A percentile compares a stretch with the other conserved stretches of the same genome.
Conservation (phyloP, 2,329 filamentous ascomycete species). For the Claviceps pazoutovae region DNA sequence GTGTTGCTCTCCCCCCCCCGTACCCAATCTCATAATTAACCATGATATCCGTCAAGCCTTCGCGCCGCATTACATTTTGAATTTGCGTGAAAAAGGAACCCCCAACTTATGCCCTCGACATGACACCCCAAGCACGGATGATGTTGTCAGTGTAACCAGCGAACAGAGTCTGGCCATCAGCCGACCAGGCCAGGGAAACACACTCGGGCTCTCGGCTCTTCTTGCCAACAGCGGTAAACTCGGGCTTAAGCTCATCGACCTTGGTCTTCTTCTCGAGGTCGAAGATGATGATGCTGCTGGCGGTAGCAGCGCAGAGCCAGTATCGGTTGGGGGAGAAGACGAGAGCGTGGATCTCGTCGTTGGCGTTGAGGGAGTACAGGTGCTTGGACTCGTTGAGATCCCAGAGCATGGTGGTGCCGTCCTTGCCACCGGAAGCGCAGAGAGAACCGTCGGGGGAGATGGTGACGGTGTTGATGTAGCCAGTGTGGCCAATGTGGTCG, state of each 20-base stretch:
- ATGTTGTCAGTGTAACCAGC: slow-evolving; percentile 99
- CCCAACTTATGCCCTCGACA: slow-evolving; percentile 66
- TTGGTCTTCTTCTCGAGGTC: slow-evolving; percentile 99
- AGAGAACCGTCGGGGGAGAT: slow-evolving; percentile 99
- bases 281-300: slow-evolving; percentile 99
- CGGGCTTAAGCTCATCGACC: slow-evolving; percentile 98
- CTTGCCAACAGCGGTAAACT: slow-evolving; percentile 95
- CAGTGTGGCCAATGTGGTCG: slow-evolving; percentile 98
- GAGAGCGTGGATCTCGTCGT: slow-evolving; percentile 99
- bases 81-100: slow-evolving; percentile 8
- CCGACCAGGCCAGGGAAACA: slow-evolving; percentile 91
- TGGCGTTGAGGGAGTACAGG: slow-evolving; percentile 98
- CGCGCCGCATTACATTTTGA: background rate
- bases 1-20: background rate
- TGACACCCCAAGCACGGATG: slow-evolving; percentile 95
- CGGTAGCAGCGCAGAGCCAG: slow-evolving; percentile 98
- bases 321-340: slow-evolving; percentile 99
- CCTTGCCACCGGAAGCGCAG: slow-evolving; percentile 97
- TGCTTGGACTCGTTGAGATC: slow-evolving; percentile 99
- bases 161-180: slow-evolving; percentile 97
- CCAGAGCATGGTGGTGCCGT: slow-evolving; percentile 99
- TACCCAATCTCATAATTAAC: background rate
- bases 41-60: background rate
- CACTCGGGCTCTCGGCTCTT: slow-evolving; percentile 99
- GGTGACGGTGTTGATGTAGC: slow-evolving; percentile 99